phyloP scores from a whole-genome alignment of 148 eudicot species.

The Chenopodium formosanum region DNA sequence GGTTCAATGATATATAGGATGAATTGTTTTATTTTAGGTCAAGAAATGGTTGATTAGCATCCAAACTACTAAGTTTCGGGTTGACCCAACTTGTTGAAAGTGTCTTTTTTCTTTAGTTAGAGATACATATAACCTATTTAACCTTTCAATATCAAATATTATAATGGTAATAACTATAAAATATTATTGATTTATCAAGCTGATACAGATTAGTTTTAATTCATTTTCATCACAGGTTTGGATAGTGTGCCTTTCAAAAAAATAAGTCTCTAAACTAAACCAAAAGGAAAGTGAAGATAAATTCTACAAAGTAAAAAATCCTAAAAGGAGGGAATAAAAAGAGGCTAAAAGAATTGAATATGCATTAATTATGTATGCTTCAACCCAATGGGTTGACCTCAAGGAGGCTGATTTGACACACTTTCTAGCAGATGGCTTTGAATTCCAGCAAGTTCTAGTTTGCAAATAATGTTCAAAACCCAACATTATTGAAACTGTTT shows the following conservation, averaged over 20 bases:
- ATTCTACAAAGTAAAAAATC: not conserved
- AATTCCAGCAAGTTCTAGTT: not conserved
- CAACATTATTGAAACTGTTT: too few species aligned
- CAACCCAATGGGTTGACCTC: not conserved
- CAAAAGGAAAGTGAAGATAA: not conserved
- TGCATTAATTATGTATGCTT: not conserved
- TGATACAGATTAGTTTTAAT: too few species aligned
- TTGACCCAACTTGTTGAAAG: not conserved
- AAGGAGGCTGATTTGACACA: not conserved
- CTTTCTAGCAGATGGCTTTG: not conserved
- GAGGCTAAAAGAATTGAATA: too few species aligned
- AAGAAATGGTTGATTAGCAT: not conserved
- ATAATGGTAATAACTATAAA: not conserved
- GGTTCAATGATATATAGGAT: not conserved
- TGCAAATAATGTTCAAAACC: not conserved
- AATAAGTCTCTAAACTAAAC: not conserved
- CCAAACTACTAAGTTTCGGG: not conserved
- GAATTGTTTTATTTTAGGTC: not conserved
- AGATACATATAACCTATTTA: too few species aligned
- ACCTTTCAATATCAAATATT: not conserved
- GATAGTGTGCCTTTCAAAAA: too few species aligned
- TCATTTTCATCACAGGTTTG: too few species aligned
- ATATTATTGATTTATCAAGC: not conserved
- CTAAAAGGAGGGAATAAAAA: not conserved
- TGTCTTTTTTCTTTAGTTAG: not conserved